Conservation (phyloP, 78 protist species). For the Speleostelium caveatum region DNA sequence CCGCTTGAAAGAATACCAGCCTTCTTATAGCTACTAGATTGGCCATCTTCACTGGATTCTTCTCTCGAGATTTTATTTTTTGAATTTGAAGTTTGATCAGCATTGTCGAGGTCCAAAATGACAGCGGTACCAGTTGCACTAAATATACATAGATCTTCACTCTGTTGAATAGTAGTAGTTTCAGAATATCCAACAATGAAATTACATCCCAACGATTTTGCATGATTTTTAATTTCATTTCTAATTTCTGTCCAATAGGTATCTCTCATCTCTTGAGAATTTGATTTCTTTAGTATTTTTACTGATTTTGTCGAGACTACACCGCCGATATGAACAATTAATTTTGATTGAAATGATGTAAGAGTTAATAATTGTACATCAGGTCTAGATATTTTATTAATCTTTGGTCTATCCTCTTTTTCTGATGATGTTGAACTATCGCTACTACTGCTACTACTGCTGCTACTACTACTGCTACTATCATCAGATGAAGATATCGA, state of each 20-base stretch:
- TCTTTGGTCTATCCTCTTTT: background rate
- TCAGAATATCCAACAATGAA: conserved; percentile 93
- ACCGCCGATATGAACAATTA: conserved; percentile 74
- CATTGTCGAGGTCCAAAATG: conserved; percentile 26
- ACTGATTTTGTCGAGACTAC: conserved; percentile 65
- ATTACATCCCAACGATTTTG: conserved; percentile 84
- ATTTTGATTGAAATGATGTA: conserved; percentile 28
- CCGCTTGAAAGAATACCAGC: background rate
- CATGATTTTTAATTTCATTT: conserved; percentile 89
- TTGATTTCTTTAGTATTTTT: conserved; percentile 69
- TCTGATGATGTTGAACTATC: background rate
- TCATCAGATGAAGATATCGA: background rate
- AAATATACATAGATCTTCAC: conserved; percentile 78
- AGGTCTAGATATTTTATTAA: background rate
- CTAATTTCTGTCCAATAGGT: conserved; percentile 95
- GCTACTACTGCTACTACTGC: background rate
- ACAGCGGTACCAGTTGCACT: conserved; percentile 87
- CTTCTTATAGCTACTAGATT: conserved; percentile 26
- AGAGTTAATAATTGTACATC: conserved; percentile 75
- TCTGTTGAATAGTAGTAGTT: conserved; percentile 63
- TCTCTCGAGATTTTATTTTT: background rate
- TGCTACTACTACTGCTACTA: background rate
- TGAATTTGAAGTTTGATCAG: background rate
- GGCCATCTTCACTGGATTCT: conserved; percentile 34
- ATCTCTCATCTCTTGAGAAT: conserved; percentile 69